A percentile compares a stretch with the other conserved stretches of the same genome.
phyloP scores from a whole-genome alignment of 2,329 filamentous ascomycete genomes.

The Incumbomyces delicatus region DNA sequence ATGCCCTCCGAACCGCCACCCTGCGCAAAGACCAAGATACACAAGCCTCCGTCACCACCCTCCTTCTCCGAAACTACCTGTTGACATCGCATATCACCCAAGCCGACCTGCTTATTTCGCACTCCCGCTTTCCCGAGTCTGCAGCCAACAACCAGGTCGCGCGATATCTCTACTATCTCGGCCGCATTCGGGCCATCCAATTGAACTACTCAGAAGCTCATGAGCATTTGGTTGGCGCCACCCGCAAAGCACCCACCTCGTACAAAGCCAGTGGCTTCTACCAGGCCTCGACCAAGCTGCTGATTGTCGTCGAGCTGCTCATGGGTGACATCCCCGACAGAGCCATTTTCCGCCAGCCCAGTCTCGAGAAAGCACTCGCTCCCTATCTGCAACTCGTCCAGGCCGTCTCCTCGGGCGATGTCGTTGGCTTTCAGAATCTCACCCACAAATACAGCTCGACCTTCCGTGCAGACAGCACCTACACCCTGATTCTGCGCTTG shows the following conservation, averaged over 20 bases:
- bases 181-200: slow-evolving; percentile 91
- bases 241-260: slow-evolving; percentile 86
- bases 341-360: slow-evolving; percentile 81
- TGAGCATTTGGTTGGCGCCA: slow-evolving; percentile 84
- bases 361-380: slow-evolving; percentile 75
- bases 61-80: slow-evolving; percentile 91
- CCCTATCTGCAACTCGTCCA: slow-evolving; percentile 92
- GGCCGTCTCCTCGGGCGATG: slow-evolving; percentile 89
- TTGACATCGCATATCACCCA: slow-evolving; percentile 93
- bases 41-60: slow-evolving; percentile 90
- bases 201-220: slow-evolving; percentile 95
- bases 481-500: slow-evolving; percentile 86
- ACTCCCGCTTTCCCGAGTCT: slow-evolving; percentile 88
- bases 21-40: slow-evolving; percentile 93
- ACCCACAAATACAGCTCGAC: slow-evolving; percentile 71
- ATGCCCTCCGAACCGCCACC: slow-evolving; percentile 87
- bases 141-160: slow-evolving; percentile 98
- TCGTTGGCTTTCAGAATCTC: slow-evolving; percentile 83
- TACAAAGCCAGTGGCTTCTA: slow-evolving; percentile 87
- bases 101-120: slow-evolving; percentile 87
- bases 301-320: slow-evolving; percentile 88
- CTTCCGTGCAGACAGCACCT: slow-evolving; percentile 89
- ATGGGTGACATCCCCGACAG: slow-evolving; percentile 99
- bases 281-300: slow-evolving; percentile 90
- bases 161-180: slow-evolving; percentile 92